Evolutionary conservation across 2,329 filamentous ascomycete genomes (phyloP).

Genomic region (Penicillium sp.): DNA sequence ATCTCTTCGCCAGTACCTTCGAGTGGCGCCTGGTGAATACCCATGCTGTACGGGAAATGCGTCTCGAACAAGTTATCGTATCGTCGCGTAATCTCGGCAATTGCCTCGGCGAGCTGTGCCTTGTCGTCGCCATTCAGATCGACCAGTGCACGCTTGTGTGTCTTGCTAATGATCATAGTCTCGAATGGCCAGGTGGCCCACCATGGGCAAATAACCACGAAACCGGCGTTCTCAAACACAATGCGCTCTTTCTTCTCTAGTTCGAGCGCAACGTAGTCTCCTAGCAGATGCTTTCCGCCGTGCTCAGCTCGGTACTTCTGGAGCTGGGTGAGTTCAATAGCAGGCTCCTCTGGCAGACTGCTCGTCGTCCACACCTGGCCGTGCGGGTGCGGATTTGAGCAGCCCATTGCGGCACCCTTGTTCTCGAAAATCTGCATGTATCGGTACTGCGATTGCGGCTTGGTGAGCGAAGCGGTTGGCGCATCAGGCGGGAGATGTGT

Average conservation of each 20-base stretch:
- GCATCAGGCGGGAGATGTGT: constrained; percentile 47
- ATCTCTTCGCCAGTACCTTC: constrained; percentile 77
- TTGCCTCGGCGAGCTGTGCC: constrained; percentile 70
- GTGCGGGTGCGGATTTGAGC: constrained; percentile 96
- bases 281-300: constrained; percentile 69
- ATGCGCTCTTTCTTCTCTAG: constrained; percentile 76
- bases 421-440: constrained; percentile 99
- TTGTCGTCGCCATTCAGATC: constrained; percentile 73
- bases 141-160: constrained; percentile 77
- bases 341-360: constrained; percentile 82
- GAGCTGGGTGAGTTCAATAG: constrained; percentile 73
- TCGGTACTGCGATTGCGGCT: constrained; percentile 71
- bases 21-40: constrained; percentile 90
- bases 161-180: constrained; percentile 80
- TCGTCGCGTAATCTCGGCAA: constrained; percentile 81
- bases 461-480: constrained; percentile 41
- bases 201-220: constrained; percentile 90
- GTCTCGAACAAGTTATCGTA: constrained; percentile 98
- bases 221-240: constrained; percentile 80
- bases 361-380: constrained; percentile 96
- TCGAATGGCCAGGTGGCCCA: constrained; percentile 99
- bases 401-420: constrained; percentile 96
- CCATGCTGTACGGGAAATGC: constrained; percentile 94
- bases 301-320: constrained; percentile 72
- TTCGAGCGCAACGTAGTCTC: constrained; percentile 83